Evolutionary conservation across 2,329 filamentous ascomycete species (phyloP).

Genomic region (Fusarium sp.): DNA sequence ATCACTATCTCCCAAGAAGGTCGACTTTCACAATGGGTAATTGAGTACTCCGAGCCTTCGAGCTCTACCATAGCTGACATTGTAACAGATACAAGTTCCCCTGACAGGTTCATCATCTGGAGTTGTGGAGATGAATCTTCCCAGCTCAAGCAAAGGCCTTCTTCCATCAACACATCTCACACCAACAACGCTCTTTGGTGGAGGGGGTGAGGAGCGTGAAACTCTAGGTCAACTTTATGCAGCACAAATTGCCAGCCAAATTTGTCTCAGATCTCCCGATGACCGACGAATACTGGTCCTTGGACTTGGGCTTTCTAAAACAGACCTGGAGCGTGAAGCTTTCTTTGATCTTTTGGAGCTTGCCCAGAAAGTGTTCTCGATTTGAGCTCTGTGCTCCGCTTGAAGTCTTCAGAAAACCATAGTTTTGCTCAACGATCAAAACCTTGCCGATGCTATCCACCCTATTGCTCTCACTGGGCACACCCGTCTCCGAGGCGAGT

Average conservation of each 20-base stretch:
- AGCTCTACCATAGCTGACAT: neutral
- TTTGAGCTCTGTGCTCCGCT: neutral
- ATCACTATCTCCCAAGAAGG: slow-evolving; percentile 90
- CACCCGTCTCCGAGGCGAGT: neutral
- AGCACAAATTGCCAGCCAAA: slow-evolving; percentile 84
- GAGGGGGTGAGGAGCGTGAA: slow-evolving; percentile 81
- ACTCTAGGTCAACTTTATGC: slow-evolving; percentile 89
- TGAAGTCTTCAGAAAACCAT: neutral
- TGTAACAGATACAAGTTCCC: slow-evolving; percentile 77
- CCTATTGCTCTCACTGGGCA: neutral
- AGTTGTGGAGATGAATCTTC: slow-evolving; percentile 68
- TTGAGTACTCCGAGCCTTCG: neutral
- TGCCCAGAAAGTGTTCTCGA: slow-evolving; percentile 60
- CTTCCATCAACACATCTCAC: slow-evolving; percentile 86
- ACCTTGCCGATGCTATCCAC: neutral
- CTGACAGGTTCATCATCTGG: slow-evolving; percentile 75
- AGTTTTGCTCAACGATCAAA: neutral
- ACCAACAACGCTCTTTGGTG: slow-evolving; percentile 87
- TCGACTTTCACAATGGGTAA: slow-evolving; percentile 90
- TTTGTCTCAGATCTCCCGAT: slow-evolving; percentile 76
- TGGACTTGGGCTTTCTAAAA: slow-evolving; percentile 66
- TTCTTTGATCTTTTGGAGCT: slow-evolving; percentile 75
- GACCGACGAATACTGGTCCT: slow-evolving; percentile 70
- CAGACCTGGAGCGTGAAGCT: slow-evolving; percentile 62
- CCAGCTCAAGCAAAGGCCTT: slow-evolving; percentile 56